Base-by-base conservation (phyloP, 1,139 yeast genomes). In the Sugiyamaella paludigena region DNA sequence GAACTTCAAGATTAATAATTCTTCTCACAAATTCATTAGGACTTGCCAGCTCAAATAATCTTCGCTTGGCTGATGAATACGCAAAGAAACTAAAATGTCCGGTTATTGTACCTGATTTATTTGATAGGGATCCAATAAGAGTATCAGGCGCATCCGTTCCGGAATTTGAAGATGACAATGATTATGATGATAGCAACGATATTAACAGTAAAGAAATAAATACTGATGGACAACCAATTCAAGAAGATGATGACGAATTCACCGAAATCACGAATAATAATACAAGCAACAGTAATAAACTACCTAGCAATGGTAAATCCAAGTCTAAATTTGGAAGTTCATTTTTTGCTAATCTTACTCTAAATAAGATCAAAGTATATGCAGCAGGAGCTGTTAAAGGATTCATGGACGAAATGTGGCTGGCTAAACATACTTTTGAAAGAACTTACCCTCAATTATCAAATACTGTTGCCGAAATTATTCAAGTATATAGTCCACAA, bases 331-430 rank as follows among this genome's bases (percentile, higher is more conserved):
- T 29, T 11, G 7, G 36, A n/a, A 40, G 26, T 7, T 41, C 45
- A 12, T 41, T 41, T 13, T 41, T 41, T 12, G 28, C 34, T 13
- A 27, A 34, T 26, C 57, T 69, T 2, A 56, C 68, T 26, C 59
- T 70, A 16, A 50, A 62, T 1, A 61, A 59, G 27, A 54, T 71
- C 43, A 69, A 69, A 51, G 56, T 59, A 8, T 47, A 65, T 35
- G 68, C 73, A 0, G 62, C 64, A 1, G 64, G 64, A 8, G 51
- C 66, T 2, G 67, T 69, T 8, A 56, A 66, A 40, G 70, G 71
- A 30, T 61, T 69, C 34, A 57, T 65, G 50, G 66, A 70, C 26
- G 72, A 68, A 48, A 68, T 67, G 65, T 70, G 74, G 74, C 48
- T 70, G 11, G 73, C 72, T n/a, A 61, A 65, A 35, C 74, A 70